A percentile compares a stretch with the other conserved stretches of the same genome.
These are phyloP conservation scores for Colletotrichum euphorbiae DNA, from an alignment of 2,329 filamentous ascomycete genomes.

Conservation along the genomic window DNA sequence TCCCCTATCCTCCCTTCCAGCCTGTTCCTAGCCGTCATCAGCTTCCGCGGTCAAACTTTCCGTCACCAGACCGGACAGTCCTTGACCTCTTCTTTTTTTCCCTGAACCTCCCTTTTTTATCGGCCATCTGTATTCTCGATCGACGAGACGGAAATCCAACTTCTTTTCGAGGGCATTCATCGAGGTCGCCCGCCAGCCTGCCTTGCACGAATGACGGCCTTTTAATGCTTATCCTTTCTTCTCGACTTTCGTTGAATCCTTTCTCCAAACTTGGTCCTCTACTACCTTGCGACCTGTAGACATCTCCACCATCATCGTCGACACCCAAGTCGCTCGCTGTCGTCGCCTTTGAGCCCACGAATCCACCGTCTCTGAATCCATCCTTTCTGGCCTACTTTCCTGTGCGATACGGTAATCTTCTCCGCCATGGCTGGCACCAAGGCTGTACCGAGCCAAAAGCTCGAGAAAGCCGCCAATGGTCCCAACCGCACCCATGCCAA, in stretches of 20 bases:
- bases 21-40: constrained; percentile 39
- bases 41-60: constrained; percentile 39
- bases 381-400: neutral
- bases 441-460: constrained; percentile 33
- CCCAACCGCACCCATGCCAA: constrained; percentile 19
- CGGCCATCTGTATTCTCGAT: constrained; percentile 10
- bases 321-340: constrained; percentile 2
- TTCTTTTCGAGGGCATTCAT: constrained; percentile 42
- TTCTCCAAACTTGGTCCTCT: constrained; percentile 9
- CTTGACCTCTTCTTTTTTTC: constrained; percentile 14
- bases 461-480: constrained; percentile 46
- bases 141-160: neutral
- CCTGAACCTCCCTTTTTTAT: constrained; percentile 26
- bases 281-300: constrained; percentile 1
- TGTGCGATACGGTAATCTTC: neutral
- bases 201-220: constrained; percentile 45
- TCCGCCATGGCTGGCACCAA: constrained; percentile 33
- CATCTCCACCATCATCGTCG: constrained; percentile 15
- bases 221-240: constrained; percentile 56
- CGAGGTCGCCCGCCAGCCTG: constrained; percentile 24
- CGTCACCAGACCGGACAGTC: constrained; percentile 28
- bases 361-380: neutral
- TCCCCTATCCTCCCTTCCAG: constrained; percentile 41
- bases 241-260: constrained; percentile 54
- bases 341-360: constrained; percentile 14